Conservation (phyloP, 345 rosid genomes). For the Hypericum perforatum region DNA sequence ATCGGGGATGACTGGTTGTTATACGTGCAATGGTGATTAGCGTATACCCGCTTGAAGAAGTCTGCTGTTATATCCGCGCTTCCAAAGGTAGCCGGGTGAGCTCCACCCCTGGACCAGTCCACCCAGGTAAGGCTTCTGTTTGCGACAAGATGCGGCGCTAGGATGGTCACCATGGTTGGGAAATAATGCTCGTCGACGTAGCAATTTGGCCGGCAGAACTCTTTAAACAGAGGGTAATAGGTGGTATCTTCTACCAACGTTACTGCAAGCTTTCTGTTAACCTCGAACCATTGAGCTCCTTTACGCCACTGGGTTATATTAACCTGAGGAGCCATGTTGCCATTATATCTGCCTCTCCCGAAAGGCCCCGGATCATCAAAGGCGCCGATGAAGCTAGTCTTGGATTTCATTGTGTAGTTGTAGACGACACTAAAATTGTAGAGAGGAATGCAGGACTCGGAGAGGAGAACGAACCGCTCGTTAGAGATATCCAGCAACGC, state of each 20-base stretch:
- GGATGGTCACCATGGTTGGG: conserved; percentile 83
- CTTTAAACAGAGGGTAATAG: conserved; percentile 55
- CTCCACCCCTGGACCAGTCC: conserved; percentile 95
- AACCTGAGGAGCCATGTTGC: conserved; percentile 74
- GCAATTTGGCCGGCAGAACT: conserved; percentile 76
- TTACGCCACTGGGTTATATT: conserved; percentile 69
- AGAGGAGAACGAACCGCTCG: conserved; percentile 79
- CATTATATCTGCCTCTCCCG: conserved; percentile 79
- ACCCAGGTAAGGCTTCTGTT: conserved; percentile 89
- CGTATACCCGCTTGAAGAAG: conserved; percentile 40
- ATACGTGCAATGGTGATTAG: conserved; percentile 43
- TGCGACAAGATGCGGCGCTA: conserved; percentile 48
- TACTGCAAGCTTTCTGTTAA: conserved; percentile 60
- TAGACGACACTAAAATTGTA: conserved; percentile 62
- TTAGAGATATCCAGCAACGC: conserved; percentile 85
- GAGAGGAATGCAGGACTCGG: conserved; percentile 93
- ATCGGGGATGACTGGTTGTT: conserved; percentile 35
- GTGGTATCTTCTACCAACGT: conserved; percentile 53
- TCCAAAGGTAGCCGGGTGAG: conserved; percentile 95
- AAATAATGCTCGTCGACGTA: conserved; percentile 93
- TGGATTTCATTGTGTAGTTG: conserved; percentile 50
- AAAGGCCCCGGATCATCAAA: conserved; percentile 82
- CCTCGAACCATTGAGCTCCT: conserved; percentile 97
- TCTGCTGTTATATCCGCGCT: conserved; percentile 51
- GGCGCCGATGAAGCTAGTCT: conserved; percentile 69